Evolutionary conservation across 2,329 filamentous ascomycete species (phyloP).

Genomic region (Colletotrichum lupini): DNA sequence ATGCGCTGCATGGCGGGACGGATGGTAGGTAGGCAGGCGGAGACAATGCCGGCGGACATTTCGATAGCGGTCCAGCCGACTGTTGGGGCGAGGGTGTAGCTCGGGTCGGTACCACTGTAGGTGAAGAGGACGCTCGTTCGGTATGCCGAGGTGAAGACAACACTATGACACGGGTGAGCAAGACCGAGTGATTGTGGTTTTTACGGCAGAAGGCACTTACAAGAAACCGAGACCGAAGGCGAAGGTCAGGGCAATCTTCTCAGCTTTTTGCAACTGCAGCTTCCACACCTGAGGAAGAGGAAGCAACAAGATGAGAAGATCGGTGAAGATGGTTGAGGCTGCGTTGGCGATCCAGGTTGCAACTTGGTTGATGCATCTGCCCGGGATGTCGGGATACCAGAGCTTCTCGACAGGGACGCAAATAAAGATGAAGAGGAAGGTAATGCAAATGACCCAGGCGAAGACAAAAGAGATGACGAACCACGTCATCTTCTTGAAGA

Average conservation of each 20-base stretch:
- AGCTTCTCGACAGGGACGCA: conserved; percentile 61
- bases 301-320: conserved; percentile 56
- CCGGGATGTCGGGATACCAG: conserved; percentile 57
- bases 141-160: conserved; percentile 60
- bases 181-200: fast-evolving
- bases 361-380: conserved; percentile 60
- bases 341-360: conserved; percentile 63
- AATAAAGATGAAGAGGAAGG: conserved; percentile 63
- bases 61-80: conserved; percentile 62
- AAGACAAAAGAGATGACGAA: conserved; percentile 55
- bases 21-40: conserved; percentile 64
- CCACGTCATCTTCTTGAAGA: conserved; percentile 55
- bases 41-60: conserved; percentile 61
- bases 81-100: conserved; percentile 58
- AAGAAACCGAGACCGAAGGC: conserved; percentile 59
- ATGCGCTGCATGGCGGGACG: conserved; percentile 55
- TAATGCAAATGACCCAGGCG: conserved; percentile 59
- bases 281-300: conserved; percentile 59
- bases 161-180: conserved; percentile 41
- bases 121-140: conserved; percentile 59
- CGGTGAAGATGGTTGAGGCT: conserved; percentile 57
- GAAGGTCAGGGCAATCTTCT: conserved; percentile 56
- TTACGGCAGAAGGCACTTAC: conserved; percentile 39
- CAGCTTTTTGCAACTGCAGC: conserved; percentile 51
- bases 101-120: conserved; percentile 51